Base-by-base conservation (phyloP, 805 yeast genomes). In the Wickerhamia fluorescens region DNA sequence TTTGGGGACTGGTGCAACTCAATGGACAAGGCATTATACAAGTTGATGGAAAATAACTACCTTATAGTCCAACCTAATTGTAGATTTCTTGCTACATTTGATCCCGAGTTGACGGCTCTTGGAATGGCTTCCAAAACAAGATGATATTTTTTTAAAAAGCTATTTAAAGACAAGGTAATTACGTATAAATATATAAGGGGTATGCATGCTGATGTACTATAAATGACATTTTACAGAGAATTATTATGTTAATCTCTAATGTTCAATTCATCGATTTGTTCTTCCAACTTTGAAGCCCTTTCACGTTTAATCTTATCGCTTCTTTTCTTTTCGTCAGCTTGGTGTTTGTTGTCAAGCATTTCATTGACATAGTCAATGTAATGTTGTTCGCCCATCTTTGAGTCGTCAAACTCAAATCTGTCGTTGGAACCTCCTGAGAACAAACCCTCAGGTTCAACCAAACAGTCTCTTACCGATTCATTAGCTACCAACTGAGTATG, bases 401-500 rank as follows among this genome's bases (percentile, higher is more conserved):
- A 12, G 8, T 28, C 34, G 15, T 36, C 41, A 5, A 21, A 16
- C 3, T 34, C 35, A n/a, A 29, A 33, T 4, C 10, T 25, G 2
- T 28, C 29, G 14, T 16, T 21, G 16, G 24, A 14, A 11, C 15
- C n/a, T 5, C 23, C 21, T 21, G 24, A 24, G 24, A 28, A 37
- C 14, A 33, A 37, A 4, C 16, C 6, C 3, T 31, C 42, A 6
- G 65, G 61, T 29, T 55, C 64, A 28, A 41, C 53, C 38, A 64
- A 49, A n/a, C 61, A 45, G 23, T 54, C 61, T 24, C 55, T 43
- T 12, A 66, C 45, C 7, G 42, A 42, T 1, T 48, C 48, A 37
- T 61, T 66, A 5, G 55, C 45, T 6, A 65, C 59, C 18, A 70
- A 53, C 42, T 73, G 77, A 34, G 51, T 52, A 37, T 68, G 75